These are phyloP conservation scores for Agrostemma githago DNA, from an alignment of 148 eudicot species.

Conservation along the genomic window DNA sequence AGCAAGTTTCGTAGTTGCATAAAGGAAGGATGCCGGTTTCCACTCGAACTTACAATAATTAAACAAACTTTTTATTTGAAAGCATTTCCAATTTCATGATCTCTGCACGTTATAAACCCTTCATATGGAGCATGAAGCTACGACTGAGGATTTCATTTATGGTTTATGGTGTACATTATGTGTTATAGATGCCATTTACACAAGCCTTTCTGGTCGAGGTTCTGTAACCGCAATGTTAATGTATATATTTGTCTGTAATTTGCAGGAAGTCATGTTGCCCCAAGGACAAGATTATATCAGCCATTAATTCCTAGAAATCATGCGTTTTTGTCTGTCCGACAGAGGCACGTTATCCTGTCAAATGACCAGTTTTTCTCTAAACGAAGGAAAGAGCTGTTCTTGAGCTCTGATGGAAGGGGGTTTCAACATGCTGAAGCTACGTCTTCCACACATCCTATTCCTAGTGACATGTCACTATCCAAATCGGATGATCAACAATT, in stretches of 20 bases:
- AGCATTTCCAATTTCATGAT: neutral
- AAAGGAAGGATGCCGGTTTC: neutral
- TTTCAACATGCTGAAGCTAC: slow-evolving; percentile 30
- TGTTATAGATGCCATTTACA: neutral
- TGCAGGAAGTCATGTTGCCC: slow-evolving; percentile 19
- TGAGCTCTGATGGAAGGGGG: slow-evolving; percentile 19
- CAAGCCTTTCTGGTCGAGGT: neutral
- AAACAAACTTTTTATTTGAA: neutral
- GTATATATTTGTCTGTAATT: neutral
- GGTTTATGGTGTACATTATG: neutral
- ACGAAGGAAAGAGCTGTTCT: slow-evolving; percentile 24
- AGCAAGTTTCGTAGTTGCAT: neutral
- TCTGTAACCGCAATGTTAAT: neutral
- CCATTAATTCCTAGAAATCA: slow-evolving; percentile 21
- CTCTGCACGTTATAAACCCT: neutral
- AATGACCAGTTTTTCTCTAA: slow-evolving; percentile 29
- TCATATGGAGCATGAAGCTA: neutral
- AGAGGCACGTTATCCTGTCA: slow-evolving; percentile 24
- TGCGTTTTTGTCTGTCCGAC: slow-evolving; percentile 27
- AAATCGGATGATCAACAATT: slow-evolving; percentile 27
- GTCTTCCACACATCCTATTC: slow-evolving; percentile 40
- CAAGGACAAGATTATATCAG: slow-evolving; percentile 15
- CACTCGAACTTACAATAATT: neutral
- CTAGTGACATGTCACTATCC: slow-evolving; percentile 35
- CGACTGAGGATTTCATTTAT: neutral